Base-by-base conservation (phyloP, 495 filamentous ascomycete genomes). In the Aspergillus carlsbadensis region DNA sequence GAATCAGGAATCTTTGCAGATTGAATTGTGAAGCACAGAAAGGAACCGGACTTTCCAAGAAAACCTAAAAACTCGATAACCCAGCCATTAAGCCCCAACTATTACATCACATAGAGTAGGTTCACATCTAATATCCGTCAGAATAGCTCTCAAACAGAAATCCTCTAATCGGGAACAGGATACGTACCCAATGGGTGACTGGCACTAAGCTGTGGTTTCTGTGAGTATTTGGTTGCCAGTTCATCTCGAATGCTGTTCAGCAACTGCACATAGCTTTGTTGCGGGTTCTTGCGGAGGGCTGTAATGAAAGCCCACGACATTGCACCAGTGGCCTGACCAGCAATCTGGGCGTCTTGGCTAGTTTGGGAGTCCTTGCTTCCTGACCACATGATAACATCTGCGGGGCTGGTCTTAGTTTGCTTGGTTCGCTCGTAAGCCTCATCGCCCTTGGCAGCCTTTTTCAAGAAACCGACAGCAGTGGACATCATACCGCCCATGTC, bases 251-350 rank as follows among this genome's bases (percentile, higher is more conserved):
- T 97, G 73, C 84, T 96, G 77, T 95, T 97, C 57, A 98, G 81
- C 57, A 98, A 73, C 72, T 96, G 89, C 52, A 98, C 90, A 66
- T 98, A 98, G 76, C 92, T 96, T 80, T 98, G 94, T 69, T 97
- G 91, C 2, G 94, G 94, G 63, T 96, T 96, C 81, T 96, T 96
- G 79, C 93, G 92, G 50, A 98, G 81, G 36, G 92, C 88, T 5
- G 80, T 87, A 69, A 98, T 92, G 70, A 98, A 98, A 6, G 94
- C 94, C 85, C 90, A 97, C 6, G 91, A 96, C 93, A 98, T 97
- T 68, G 94, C 94, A 34, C 94, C 94, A 1, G 94, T 97, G 15
- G 94, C 94, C 67, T 97, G 84, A 44, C 92, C 89, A 13, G 80
- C 83, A 52, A 87, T 86, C 43, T 78, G 72, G 14, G 80, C 82